Percentiles rank a stretch among this genome's conserved stretches.
phyloP scores from a whole-genome alignment of 768 basidiomycete genomes.

The Cystobasidium onofrii region DNA sequence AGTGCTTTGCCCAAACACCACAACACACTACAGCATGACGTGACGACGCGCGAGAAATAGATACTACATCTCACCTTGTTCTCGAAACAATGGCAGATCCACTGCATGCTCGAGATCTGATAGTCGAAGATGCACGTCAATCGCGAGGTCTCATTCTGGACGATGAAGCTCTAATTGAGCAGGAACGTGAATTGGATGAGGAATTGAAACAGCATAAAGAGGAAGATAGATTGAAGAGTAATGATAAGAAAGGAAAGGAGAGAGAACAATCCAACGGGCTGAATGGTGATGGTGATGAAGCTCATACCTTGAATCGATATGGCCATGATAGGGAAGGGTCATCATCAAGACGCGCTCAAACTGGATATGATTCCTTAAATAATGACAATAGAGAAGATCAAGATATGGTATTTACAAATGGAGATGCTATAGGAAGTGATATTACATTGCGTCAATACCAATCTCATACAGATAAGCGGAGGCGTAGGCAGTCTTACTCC shows the following conservation, averaged over 20 bases:
- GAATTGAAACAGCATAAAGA: background rate
- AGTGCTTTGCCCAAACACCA: too few relatives aligned
- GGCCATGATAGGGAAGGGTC: background rate
- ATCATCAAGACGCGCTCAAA: background rate
- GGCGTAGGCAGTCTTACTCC: background rate
- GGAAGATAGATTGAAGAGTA: background rate
- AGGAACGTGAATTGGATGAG: background rate
- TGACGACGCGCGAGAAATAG: too few relatives aligned
- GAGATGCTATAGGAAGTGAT: background rate
- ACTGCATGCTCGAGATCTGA: conserved; percentile 8
- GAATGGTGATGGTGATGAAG: background rate
- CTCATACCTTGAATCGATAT: background rate
- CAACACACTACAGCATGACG: conserved; percentile 1
- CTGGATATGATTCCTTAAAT: background rate
- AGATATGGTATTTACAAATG: background rate
- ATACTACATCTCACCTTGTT: background rate
- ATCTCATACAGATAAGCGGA: background rate
- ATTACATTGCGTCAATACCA: background rate
- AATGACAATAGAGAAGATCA: background rate
- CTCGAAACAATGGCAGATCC: conserved; percentile 13
- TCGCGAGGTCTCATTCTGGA: conserved; percentile 11
- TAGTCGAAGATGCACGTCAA: conserved; percentile 15
- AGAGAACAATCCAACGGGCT: background rate
- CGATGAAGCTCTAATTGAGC: background rate
- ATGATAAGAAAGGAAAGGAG: background rate